Conservation (phyloP, 2,329 filamentous ascomycete species). For the Ceratocystis diversiconidia region DNA sequence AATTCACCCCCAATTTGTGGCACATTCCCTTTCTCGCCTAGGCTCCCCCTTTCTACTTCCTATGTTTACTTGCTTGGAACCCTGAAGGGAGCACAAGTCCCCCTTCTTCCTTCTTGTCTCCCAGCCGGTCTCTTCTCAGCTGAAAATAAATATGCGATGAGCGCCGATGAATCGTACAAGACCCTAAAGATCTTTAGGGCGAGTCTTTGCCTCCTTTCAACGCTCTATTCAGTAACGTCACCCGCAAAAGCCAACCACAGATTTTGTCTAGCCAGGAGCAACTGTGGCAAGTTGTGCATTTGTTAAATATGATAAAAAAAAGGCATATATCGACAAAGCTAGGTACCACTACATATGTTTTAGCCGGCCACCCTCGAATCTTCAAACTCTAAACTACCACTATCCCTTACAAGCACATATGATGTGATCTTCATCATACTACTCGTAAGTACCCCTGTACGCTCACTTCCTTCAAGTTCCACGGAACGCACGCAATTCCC, state of each 20-base stretch:
- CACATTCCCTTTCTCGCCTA: neutral
- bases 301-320: neutral
- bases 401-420: neutral
- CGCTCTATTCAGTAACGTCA: neutral
- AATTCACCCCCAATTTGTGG: neutral
- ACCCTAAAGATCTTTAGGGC: neutral
- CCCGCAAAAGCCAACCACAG: neutral
- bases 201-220: neutral
- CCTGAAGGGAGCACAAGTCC: constrained; percentile 2
- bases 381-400: neutral
- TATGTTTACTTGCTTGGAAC: neutral
- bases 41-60: neutral
- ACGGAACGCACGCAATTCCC: constrained; percentile 45
- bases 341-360: neutral
- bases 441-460: neutral
- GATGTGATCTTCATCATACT: neutral
- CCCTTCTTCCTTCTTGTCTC: neutral
- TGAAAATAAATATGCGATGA: neutral
- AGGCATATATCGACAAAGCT: neutral
- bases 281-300: neutral
- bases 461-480: neutral
- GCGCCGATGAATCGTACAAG: neutral
- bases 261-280: neutral
- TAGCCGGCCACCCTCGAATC: neutral
- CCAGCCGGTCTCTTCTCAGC: neutral